A percentile compares a stretch with the other conserved stretches of the same genome.
phyloP scores from a whole-genome alignment of 305 asterid genomes.

The Solanum hybrid region DNA sequence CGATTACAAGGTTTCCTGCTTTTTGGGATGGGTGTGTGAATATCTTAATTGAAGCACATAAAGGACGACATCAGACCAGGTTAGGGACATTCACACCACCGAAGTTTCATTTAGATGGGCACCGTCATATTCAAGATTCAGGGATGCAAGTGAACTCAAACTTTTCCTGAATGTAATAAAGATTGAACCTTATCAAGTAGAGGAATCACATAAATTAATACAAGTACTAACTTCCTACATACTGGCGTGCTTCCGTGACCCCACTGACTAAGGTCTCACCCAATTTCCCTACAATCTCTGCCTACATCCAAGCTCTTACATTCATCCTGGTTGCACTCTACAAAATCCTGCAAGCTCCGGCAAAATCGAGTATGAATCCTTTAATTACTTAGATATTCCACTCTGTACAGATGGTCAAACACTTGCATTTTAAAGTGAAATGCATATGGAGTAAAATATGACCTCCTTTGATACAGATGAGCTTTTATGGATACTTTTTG shows the following conservation, averaged over 20 bases:
- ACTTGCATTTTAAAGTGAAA: neutral
- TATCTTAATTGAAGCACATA: neutral
- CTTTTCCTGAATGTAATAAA: neutral
- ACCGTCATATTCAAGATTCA: neutral
- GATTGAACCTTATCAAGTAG: neutral
- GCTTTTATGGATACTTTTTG: neutral
- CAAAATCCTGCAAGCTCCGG: neutral
- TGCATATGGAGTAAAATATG: neutral
- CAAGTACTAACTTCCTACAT: neutral
- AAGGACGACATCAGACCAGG: neutral
- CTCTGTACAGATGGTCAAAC: neutral
- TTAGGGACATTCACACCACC: neutral
- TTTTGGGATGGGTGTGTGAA: neutral
- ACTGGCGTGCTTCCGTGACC: neutral
- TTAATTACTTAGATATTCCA: neutral
- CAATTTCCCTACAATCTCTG: neutral
- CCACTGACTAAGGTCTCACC: neutral
- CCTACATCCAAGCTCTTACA: neutral
- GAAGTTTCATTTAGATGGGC: neutral
- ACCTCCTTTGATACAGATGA: neutral
- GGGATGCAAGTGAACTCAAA: neutral
- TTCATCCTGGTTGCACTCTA: neutral
- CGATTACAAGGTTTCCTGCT: neutral
- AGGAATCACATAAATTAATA: neutral
- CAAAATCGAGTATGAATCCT: neutral